phyloP scores from a whole-genome alignment of 192 early-diverging fungal species.

The Physocladia obscura region DNA sequence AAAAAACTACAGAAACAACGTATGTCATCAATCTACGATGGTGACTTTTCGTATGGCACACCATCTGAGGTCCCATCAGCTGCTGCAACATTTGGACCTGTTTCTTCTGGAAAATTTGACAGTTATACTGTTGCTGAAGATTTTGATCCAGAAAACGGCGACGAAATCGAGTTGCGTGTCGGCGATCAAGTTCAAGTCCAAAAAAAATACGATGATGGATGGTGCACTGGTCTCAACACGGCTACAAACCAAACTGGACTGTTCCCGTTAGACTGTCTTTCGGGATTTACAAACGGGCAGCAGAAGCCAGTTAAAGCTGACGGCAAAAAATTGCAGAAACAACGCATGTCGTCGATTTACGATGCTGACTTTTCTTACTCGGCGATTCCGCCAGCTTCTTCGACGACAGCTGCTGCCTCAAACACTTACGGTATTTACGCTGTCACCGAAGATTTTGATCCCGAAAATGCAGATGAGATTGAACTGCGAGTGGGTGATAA shows the following conservation, averaged over 20 bases:
- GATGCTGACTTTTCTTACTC: conserved; percentile 11
- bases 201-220: conserved; percentile 15
- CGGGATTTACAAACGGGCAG: background rate
- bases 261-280: conserved; percentile 16
- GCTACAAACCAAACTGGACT: background rate
- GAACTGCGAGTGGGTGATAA: background rate
- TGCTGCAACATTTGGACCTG: background rate
- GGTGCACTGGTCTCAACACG: background rate
- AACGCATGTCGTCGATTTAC: conserved; percentile 15
- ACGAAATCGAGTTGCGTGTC: conserved; percentile 19
- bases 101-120: background rate
- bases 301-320: background rate
- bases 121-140: background rate
- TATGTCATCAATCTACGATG: background rate
- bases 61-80: background rate
- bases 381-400: background rate
- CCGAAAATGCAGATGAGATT: background rate
- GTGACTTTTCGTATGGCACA: background rate
- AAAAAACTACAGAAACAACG: background rate
- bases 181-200: conserved; percentile 11
- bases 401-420: background rate
- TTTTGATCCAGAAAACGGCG: background rate
- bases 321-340: conserved; percentile 16
- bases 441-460: too few relatives aligned
- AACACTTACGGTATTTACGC: background rate